A percentile compares a stretch with the other conserved stretches of the same genome.
phyloP scores from a whole-genome alignment of 2,329 filamentous ascomycete species.

The Beauveria sp. region DNA sequence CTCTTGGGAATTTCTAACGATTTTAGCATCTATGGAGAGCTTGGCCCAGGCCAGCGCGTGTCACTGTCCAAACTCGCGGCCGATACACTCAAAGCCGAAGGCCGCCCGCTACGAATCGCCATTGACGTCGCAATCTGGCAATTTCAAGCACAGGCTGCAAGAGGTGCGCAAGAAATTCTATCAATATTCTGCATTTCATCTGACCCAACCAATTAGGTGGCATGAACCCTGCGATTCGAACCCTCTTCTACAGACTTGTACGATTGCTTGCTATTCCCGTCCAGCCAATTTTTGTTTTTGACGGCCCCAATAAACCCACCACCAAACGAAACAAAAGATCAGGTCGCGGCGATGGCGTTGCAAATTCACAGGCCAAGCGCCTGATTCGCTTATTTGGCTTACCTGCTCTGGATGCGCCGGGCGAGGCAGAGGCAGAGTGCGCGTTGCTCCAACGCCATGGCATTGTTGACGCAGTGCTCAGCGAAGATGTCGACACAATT shows the following conservation, averaged over 20 bases:
- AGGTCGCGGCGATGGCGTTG: constrained; percentile 55
- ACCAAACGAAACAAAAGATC: constrained; percentile 84
- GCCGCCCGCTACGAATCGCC: constrained; percentile 73
- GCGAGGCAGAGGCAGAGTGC: constrained; percentile 94
- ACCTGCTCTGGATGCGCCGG: constrained; percentile 75
- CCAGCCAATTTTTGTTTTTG: constrained; percentile 83
- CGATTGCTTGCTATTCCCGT: constrained; percentile 71
- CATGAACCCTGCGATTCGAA: constrained; percentile 81
- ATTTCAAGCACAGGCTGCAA: constrained; percentile 81
- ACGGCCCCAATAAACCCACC: constrained; percentile 74
- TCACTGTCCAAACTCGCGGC: constrained; percentile 77
- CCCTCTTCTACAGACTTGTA: constrained; percentile 84
- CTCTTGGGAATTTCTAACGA: constrained; percentile 3
- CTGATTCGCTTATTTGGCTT: constrained; percentile 82
- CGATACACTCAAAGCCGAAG: constrained; percentile 62
- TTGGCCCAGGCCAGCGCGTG: constrained; percentile 71
- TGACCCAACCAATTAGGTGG: constrained; percentile 48
- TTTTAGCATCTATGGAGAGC: constrained; percentile 77
- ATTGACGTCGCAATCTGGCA: constrained; percentile 97
- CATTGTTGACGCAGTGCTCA: constrained; percentile 86
- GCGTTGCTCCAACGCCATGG: constrained; percentile 75
- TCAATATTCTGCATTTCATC: background rate
- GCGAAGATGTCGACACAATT: constrained; percentile 92
- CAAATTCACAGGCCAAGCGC: constrained; percentile 72
- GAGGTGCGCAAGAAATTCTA: constrained; percentile 38